A percentile compares a stretch with the other conserved stretches of the same genome.
phyloP scores from a whole-genome alignment of 2,329 filamentous ascomycete species.

The Thielaviopsis cerberus region DNA sequence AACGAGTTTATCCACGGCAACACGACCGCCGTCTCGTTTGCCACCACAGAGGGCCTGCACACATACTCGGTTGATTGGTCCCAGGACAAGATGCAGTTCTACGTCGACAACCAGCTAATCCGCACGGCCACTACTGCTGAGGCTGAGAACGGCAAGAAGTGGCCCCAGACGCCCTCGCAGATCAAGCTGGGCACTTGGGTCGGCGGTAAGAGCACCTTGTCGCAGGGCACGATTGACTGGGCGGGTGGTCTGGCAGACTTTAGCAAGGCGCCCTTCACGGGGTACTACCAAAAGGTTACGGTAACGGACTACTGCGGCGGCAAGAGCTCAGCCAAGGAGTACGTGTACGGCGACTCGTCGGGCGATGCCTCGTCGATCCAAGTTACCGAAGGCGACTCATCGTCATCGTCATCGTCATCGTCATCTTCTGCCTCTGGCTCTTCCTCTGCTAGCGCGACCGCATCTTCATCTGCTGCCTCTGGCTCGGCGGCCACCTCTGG shows the following conservation, averaged over 20 bases:
- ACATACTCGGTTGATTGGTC: conserved; percentile 55
- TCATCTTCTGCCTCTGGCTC: neutral
- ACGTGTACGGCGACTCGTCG: conserved; percentile 31
- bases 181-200: conserved; percentile 43
- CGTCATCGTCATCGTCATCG: neutral
- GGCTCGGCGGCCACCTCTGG: neutral
- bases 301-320: conserved; percentile 37
- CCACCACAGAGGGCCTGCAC: conserved; percentile 28
- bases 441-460: conserved; percentile 16
- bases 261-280: conserved; percentile 31
- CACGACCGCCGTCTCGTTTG: conserved; percentile 26
- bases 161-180: conserved; percentile 52
- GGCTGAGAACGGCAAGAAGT: conserved; percentile 26
- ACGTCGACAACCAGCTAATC: conserved; percentile 31
- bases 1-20: conserved; percentile 34
- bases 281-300: conserved; percentile 37
- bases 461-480: conserved; percentile 9
- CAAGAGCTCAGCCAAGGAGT: conserved; percentile 24
- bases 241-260: conserved; percentile 46
- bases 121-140: conserved; percentile 30
- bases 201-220: conserved; percentile 27
- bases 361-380: conserved; percentile 34
- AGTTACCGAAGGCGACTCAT: conserved; percentile 23
- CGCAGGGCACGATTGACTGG: conserved; percentile 46
- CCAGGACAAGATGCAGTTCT: conserved; percentile 36